Evolutionary conservation across 2,329 filamentous ascomycete genomes (phyloP).

Genomic region (Pseudogymnoascus sp.): DNA sequence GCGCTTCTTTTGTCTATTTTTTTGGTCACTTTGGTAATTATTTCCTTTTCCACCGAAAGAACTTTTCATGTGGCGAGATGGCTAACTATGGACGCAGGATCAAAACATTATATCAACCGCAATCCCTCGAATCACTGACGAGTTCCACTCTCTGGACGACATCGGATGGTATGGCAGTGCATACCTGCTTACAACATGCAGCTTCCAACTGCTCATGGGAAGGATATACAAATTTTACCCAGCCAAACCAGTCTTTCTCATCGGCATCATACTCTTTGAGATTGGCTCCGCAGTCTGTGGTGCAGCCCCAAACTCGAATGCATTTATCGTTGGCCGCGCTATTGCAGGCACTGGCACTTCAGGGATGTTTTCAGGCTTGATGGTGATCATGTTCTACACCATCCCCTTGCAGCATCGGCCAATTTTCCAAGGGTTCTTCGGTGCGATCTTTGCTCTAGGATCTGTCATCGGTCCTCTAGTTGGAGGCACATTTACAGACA

Average conservation of each 20-base stretch:
- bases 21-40: constrained; percentile 19
- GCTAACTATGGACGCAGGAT: constrained; percentile 21
- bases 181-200: constrained; percentile 26
- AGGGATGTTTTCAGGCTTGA: constrained; percentile 25
- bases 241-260: constrained; percentile 23
- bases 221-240: constrained; percentile 24
- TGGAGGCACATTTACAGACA: constrained; percentile 35
- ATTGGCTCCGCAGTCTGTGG: constrained; percentile 26
- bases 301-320: constrained; percentile 21
- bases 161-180: constrained; percentile 32
- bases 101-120: constrained; percentile 15
- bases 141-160: constrained; percentile 19
- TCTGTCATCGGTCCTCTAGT: constrained; percentile 25
- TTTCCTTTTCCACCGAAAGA: not conserved
- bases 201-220: constrained; percentile 20
- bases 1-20: constrained; percentile 22
- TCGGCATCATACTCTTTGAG: constrained; percentile 24
- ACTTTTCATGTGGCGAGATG: too few relatives aligned
- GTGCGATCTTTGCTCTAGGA: constrained; percentile 20
- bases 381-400: constrained; percentile 22
- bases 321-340: constrained; percentile 26
- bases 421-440: constrained; percentile 18
- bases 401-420: constrained; percentile 19
- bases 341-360: constrained; percentile 24
- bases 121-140: constrained; percentile 19